Evolutionary conservation across 1,284 basidiomycete genomes (phyloP).

Genomic region (Cutaneotrichosporon dermatis): DNA sequence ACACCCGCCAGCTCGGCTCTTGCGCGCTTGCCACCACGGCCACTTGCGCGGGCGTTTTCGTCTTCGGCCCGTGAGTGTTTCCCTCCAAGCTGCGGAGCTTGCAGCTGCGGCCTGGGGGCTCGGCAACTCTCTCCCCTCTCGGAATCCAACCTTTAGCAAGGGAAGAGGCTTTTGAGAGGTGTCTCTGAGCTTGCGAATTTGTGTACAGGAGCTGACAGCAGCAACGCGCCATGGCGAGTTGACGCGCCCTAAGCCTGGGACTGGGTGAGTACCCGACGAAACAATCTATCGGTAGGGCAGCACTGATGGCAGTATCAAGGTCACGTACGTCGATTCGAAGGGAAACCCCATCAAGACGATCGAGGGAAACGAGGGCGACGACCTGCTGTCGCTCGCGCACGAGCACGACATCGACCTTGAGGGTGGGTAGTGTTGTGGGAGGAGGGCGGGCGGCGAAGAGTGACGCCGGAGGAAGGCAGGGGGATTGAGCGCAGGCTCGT

Average conservation of each 20-base stretch:
- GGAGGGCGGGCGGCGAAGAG: no score
- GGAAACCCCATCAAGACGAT: constrained; percentile 78
- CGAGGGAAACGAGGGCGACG: constrained; percentile 90
- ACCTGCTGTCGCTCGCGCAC: constrained; percentile 84
- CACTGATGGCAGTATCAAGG: constrained; percentile 62
- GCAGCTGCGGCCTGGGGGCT: no score
- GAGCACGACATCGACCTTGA: constrained; percentile 98
- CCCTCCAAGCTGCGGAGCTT: no score
- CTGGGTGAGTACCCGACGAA: constrained; percentile 39
- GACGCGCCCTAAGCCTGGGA: constrained; percentile 53
- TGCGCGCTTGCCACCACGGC: background rate
- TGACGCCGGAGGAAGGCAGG: no score
- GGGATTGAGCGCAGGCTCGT: no score
- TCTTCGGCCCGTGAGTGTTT: background rate
- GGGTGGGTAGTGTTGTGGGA: constrained; percentile 55
- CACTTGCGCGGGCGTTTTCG: background rate
- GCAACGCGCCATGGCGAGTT: constrained; percentile 53
- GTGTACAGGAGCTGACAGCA: constrained; percentile 12
- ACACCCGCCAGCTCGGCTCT: background rate
- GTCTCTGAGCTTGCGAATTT: no score
- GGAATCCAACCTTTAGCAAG: no score
- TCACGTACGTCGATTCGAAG: constrained; percentile 85
- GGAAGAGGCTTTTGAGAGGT: no score
- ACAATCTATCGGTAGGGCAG: no score
- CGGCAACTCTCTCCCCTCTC: no score